Percentiles rank a stretch among this genome's conserved stretches.
Evolutionary conservation across 768 basidiomycete species (phyloP).

Genomic region (Baorangia bicolor): DNA sequence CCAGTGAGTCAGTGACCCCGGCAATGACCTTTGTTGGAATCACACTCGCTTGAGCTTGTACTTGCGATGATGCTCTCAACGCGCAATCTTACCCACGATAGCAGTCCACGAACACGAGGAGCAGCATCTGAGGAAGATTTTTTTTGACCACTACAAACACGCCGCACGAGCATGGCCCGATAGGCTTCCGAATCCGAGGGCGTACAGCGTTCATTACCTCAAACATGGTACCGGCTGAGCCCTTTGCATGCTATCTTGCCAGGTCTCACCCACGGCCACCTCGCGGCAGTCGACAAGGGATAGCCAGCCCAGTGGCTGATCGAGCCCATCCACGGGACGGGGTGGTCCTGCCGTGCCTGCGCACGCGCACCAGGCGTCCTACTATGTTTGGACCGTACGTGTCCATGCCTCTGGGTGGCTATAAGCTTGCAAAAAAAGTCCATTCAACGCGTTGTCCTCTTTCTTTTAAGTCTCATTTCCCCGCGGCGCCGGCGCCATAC

Average conservation of each 20-base stretch:
- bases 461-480: slow-evolving; percentile 4
- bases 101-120: neutral
- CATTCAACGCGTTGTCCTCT: slow-evolving; percentile 2
- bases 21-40: too few species aligned
- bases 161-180: slow-evolving; percentile 15
- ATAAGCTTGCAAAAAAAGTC: slow-evolving; percentile 17
- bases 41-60: neutral
- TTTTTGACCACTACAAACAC: slow-evolving; percentile 4
- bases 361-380: slow-evolving; percentile 18
- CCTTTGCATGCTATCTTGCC: neutral
- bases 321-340: slow-evolving; percentile 1
- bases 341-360: slow-evolving; percentile 21
- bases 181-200: slow-evolving; percentile 10
- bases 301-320: neutral
- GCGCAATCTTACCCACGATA: neutral
- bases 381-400: slow-evolving; percentile 21
- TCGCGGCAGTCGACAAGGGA: slow-evolving; percentile 14
- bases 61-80: neutral
- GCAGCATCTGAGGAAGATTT: neutral
- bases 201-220: slow-evolving; percentile 24
- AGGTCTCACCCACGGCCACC: slow-evolving; percentile 5
- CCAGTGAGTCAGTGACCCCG: too few species aligned
- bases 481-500: slow-evolving; percentile 15
- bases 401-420: slow-evolving; percentile 22
- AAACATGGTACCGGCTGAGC: neutral